These are phyloP conservation scores for Trichophyton simii DNA, from an alignment of 2,329 filamentous ascomycete genomes.

Conservation along the genomic window DNA sequence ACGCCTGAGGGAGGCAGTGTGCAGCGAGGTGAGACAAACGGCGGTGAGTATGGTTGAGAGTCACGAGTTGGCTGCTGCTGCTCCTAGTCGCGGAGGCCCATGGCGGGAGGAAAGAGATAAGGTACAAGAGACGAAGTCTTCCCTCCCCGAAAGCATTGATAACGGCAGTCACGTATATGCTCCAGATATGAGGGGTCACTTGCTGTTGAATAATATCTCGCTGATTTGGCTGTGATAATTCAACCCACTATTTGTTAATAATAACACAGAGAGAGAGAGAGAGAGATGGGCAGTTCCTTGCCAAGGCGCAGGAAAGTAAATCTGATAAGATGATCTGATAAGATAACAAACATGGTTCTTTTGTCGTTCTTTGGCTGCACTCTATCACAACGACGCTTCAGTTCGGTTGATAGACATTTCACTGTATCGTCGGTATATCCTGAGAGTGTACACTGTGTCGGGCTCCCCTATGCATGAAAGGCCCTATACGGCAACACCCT, in stretches of 20 bases:
- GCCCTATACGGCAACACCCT: too few species aligned
- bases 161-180: too few species aligned
- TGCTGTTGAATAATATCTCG: too few species aligned
- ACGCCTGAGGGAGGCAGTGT: background rate
- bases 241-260: background rate
- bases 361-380: background rate
- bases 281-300: background rate
- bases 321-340: constrained; percentile 1
- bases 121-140: too few species aligned
- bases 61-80: background rate
- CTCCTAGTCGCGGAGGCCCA: background rate
- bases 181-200: too few species aligned
- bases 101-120: background rate
- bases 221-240: background rate
- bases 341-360: background rate
- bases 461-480: too few species aligned
- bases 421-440: too few species aligned
- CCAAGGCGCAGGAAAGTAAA: background rate
- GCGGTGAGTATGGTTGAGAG: background rate
- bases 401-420: too few species aligned
- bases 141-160: too few species aligned
- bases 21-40: background rate
- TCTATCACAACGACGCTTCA: too few species aligned
- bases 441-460: too few species aligned
- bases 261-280: background rate